Conservation (phyloP, 345 rosid genomes). For the Eutrema japonicum region DNA sequence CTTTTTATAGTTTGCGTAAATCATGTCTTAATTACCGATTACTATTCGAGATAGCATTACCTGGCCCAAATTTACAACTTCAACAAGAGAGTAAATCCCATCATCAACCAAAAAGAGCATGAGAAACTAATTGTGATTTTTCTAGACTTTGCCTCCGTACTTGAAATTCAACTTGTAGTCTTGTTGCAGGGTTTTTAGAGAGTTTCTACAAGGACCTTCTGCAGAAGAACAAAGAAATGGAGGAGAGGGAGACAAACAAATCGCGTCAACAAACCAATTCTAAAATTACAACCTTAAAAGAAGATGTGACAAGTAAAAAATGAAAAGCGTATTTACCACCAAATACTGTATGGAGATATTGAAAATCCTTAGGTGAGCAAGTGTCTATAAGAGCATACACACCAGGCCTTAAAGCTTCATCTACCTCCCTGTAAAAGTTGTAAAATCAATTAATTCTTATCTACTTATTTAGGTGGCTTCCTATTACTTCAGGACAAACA, state of each 20-base stretch:
- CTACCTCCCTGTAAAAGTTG: slow-evolving; percentile 69
- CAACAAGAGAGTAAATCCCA: not conserved
- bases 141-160: slow-evolving; percentile 85
- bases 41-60: slow-evolving; percentile 3
- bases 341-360: slow-evolving; percentile 80
- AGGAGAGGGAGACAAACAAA: slow-evolving; percentile 3
- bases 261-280: not conserved
- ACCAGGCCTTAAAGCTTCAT: slow-evolving; percentile 89
- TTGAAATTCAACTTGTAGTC: slow-evolving; percentile 81
- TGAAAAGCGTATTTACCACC: slow-evolving; percentile 63
- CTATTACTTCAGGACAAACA: slow-evolving; percentile 9
- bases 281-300: not conserved
- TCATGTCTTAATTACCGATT: slow-evolving; percentile 25
- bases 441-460: slow-evolving; percentile 20
- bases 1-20: not conserved
- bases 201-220: slow-evolving; percentile 96
- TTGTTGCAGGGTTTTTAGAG: slow-evolving; percentile 68
- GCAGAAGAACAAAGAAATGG: slow-evolving; percentile 43
- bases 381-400: slow-evolving; percentile 85
- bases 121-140: not conserved
- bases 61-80: slow-evolving; percentile 25
- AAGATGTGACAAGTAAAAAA: not conserved
- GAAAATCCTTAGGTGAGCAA: slow-evolving; percentile 79
- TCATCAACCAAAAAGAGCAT: not conserved
- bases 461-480: not conserved